Evolutionary conservation across 2,329 filamentous ascomycete species (phyloP).

Genomic region (Pestalotiopsis sp.): DNA sequence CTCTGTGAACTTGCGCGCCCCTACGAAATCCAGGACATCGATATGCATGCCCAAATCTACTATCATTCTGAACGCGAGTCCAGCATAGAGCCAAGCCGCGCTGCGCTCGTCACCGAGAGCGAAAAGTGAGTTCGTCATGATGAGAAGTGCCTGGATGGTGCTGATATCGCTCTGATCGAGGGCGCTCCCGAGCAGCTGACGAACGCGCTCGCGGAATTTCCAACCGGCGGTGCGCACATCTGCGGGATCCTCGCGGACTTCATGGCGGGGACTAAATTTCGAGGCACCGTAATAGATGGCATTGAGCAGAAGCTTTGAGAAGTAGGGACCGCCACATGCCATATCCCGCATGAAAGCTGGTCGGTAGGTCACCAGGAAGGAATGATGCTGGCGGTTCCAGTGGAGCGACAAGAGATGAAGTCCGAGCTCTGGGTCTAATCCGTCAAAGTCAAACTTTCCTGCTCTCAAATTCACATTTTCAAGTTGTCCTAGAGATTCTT

Average conservation of each 20-base stretch:
- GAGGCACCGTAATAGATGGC: slow-evolving; percentile 51
- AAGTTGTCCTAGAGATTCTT: slow-evolving; percentile 36
- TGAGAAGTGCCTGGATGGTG: slow-evolving; percentile 55
- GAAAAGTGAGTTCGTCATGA: slow-evolving; percentile 54
- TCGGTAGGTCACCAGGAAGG: slow-evolving; percentile 51
- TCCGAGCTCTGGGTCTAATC: slow-evolving; percentile 52
- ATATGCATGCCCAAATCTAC: slow-evolving; percentile 47
- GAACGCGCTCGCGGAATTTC: slow-evolving; percentile 47
- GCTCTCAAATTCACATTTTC: slow-evolving; percentile 49
- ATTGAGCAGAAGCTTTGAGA: slow-evolving; percentile 58
- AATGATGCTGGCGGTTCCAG: slow-evolving; percentile 56
- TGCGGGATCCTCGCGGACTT: slow-evolving; percentile 45
- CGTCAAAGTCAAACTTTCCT: slow-evolving; percentile 56
- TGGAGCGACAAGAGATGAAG: slow-evolving; percentile 54
- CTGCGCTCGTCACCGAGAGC: slow-evolving; percentile 52
- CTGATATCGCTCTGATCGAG: slow-evolving; percentile 54
- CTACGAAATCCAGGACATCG: slow-evolving; percentile 27
- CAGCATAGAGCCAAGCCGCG: slow-evolving; percentile 60
- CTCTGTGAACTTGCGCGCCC: slow-evolving; percentile 37
- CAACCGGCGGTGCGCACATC: slow-evolving; percentile 52
- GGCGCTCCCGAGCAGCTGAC: slow-evolving; percentile 46
- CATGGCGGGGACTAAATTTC: slow-evolving; percentile 48
- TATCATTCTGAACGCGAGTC: slow-evolving; percentile 58
- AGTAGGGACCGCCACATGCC: slow-evolving; percentile 57
- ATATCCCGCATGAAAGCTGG: slow-evolving; percentile 56